Base-by-base conservation (phyloP, 257 asterid genomes). In the Leptodermis oblonga region DNA sequence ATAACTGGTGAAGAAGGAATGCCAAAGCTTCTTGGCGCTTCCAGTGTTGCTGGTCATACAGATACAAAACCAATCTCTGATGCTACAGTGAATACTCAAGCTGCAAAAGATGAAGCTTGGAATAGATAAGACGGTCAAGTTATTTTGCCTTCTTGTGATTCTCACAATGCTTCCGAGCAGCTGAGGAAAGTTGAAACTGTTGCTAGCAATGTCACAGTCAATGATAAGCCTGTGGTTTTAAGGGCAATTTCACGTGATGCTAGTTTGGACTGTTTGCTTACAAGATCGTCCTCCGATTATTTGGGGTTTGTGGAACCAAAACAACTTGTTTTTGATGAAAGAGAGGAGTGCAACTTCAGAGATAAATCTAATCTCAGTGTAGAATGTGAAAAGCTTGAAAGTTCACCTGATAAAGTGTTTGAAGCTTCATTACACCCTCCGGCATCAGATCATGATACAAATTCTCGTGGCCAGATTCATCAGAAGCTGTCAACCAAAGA, bases 251-350 rank as follows among this genome's bases (percentile, higher is more conserved):
- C 36, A 8, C 33, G 36, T 59, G 71, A 51, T 43, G 63, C 81
- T 72, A 81, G 77, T 59, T 66, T 74, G 71, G 86, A 81, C 23
- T 65, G 75, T 70, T 71, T 76, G 55, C 79, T 69, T 73, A 77
- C 77, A 54, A 70, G 66, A 26, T 58, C 77, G 43, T 75, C 82
- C 53, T 73, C 71, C 34, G 86, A 73, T 75, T 73, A 75, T 69
- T 71, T 74, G 66, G 75, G 58, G 71, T 52, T 66, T 73, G 68
- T 82, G 80, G 80, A 80, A 62, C 90, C 87, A 41, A 82, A 79
- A 78, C 89, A 77, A 65, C 82, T 85, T 58, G 73, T 69, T 67
- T 80, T 82, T 76, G 80, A 70, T 58, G 74, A 74, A 67, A 69
- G 34, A 59, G 86, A 70, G 58, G 78, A 76, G 60, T 52, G 45